Conservation (phyloP, 192 early-diverging fungal genomes). For the Phlyctochytrium planicorne region DNA sequence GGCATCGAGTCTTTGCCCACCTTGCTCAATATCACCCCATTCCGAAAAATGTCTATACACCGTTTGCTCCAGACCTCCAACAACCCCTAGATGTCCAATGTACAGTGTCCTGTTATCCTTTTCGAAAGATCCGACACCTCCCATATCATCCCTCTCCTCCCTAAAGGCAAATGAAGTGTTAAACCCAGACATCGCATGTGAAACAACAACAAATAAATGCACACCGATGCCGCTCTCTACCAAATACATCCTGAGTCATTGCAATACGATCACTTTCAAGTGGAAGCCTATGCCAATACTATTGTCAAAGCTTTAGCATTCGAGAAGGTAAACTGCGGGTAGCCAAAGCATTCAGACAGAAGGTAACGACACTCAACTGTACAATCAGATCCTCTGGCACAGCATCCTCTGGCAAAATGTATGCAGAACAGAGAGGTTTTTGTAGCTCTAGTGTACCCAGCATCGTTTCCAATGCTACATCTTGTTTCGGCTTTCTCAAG, state of each 20-base stretch:
- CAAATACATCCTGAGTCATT: slow-evolving; percentile 69
- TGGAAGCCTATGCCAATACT: slow-evolving; percentile 58
- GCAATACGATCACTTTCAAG: slow-evolving; percentile 43
- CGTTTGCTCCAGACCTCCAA: slow-evolving; percentile 31
- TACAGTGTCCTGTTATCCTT: slow-evolving; percentile 74
- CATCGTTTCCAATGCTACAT: slow-evolving; percentile 63
- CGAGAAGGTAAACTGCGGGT: slow-evolving; percentile 38
- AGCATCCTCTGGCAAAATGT: slow-evolving; percentile 81
- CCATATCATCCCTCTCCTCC: slow-evolving; percentile 62
- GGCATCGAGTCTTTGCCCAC: slow-evolving; percentile 36
- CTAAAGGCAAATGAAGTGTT: slow-evolving; percentile 24
- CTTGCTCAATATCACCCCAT: slow-evolving; percentile 76
- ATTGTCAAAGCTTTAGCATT: slow-evolving; percentile 1
- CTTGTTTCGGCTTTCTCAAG: slow-evolving; percentile 60
- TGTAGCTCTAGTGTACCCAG: slow-evolving; percentile 65
- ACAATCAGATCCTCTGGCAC: slow-evolving; percentile 62
- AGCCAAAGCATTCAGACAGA: no score
- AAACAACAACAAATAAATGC: no score
- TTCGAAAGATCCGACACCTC: slow-evolving; percentile 79
- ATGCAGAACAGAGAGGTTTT: slow-evolving; percentile 72
- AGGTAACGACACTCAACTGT: no score
- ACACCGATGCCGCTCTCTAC: slow-evolving; percentile 65
- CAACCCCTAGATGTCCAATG: slow-evolving; percentile 59
- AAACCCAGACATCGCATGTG: slow-evolving; percentile 1
- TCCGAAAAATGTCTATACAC: slow-evolving; percentile 66